phyloP scores from a whole-genome alignment of 2,329 filamentous ascomycete genomes.

The Chalaropsis ovoidea region DNA sequence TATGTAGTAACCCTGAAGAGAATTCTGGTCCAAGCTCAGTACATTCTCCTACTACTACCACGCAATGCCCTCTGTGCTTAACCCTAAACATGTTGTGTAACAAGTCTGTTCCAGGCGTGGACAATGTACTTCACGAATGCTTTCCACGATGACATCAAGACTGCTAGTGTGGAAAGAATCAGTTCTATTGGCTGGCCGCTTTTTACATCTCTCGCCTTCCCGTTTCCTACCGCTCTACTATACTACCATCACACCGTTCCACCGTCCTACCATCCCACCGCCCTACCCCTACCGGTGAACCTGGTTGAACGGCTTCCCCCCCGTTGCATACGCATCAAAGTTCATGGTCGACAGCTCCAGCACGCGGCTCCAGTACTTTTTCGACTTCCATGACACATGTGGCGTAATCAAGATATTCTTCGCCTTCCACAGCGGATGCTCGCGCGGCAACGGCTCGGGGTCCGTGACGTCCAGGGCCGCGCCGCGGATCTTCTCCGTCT shows the following conservation, averaged over 20 bases:
- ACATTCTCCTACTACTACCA: too few relatives aligned
- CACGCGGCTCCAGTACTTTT: slow-evolving; percentile 35
- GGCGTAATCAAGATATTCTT: slow-evolving; percentile 57
- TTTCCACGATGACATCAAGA: background rate
- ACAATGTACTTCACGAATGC: background rate
- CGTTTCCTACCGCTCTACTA: slow-evolving; percentile 28
- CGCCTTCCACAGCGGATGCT: slow-evolving; percentile 58
- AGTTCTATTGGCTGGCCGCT: background rate
- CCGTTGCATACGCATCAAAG: slow-evolving; percentile 34
- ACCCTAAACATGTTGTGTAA: background rate
- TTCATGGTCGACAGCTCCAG: slow-evolving; percentile 38
- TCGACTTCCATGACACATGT: slow-evolving; percentile 39
- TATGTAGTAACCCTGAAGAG: too few relatives aligned
- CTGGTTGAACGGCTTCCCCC: slow-evolving; percentile 35
- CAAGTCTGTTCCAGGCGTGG: background rate
- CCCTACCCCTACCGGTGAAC: slow-evolving; percentile 34
- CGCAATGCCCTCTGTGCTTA: background rate
- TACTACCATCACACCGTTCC: too few relatives aligned
- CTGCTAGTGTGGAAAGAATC: too few relatives aligned
- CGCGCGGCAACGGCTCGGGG: slow-evolving; percentile 61
- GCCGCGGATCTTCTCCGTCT: slow-evolving; percentile 41
- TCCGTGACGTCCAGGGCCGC: slow-evolving; percentile 72
- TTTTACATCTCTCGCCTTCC: background rate
- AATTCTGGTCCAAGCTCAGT: too few relatives aligned
- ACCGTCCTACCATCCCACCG: too few relatives aligned